These are phyloP conservation scores for Falciphora oryzae DNA, from an alignment of 2,329 filamentous ascomycete genomes.

Conservation along the genomic window DNA sequence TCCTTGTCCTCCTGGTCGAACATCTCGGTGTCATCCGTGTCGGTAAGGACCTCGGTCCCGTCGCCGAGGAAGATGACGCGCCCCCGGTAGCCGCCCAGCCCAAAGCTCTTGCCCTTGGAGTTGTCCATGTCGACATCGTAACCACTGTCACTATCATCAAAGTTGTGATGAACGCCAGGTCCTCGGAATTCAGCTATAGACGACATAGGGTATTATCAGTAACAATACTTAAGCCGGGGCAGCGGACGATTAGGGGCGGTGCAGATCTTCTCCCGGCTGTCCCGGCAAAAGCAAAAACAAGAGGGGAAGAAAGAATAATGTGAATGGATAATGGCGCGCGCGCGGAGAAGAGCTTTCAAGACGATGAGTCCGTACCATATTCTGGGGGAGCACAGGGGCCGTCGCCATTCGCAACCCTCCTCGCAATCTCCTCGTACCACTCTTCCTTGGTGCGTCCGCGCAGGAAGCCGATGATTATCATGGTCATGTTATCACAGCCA, in stretches of 20 bases:
- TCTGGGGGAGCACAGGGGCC: conserved; percentile 97
- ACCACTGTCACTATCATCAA: conserved; percentile 71
- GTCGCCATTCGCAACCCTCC: conserved; percentile 91
- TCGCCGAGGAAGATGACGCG: conserved; percentile 93
- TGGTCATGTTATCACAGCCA: conserved; percentile 99
- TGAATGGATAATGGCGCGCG: conserved; percentile 5
- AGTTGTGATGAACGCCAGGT: conserved; percentile 75
- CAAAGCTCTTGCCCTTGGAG: conserved; percentile 52
- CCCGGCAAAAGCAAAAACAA: neutral
- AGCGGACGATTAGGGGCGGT: neutral
- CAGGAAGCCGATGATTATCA: conserved; percentile 83
- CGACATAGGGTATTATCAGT: conserved; percentile 20
- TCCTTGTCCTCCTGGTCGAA: conserved; percentile 92
- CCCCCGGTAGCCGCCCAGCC: conserved; percentile 66
- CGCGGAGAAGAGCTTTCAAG: conserved; percentile 15
- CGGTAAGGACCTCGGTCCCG: conserved; percentile 85
- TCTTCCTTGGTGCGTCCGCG: conserved; percentile 91
- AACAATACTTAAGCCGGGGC: conserved; percentile 4
- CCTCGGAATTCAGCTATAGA: conserved; percentile 74
- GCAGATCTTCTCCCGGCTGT: neutral
- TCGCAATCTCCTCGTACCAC: conserved; percentile 96
- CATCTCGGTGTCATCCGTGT: conserved; percentile 87
- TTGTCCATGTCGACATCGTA: conserved; percentile 71
- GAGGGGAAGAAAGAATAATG: neutral
- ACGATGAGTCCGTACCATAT: conserved; percentile 77